Conservation (phyloP, 2,329 filamentous ascomycete genomes). For the Cladosporium sp. region DNA sequence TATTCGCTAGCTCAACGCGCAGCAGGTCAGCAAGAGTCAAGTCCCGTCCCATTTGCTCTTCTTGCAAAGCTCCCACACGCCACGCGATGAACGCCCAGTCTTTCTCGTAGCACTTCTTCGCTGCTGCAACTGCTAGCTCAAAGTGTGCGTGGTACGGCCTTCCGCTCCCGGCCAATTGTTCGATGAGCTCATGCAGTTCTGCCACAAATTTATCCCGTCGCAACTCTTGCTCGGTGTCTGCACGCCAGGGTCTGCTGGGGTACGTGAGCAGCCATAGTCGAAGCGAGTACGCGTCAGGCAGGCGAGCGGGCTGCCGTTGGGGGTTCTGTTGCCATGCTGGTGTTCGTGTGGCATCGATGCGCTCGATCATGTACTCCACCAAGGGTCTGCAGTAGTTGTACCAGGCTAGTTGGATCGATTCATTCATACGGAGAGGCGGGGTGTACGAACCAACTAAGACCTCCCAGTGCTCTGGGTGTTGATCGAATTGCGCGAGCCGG, state of each 20-base stretch:
- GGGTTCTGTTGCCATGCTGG: constrained; percentile 24
- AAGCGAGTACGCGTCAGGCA: constrained; percentile 31
- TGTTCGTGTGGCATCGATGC: constrained; percentile 26
- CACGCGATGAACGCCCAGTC: constrained; percentile 8
- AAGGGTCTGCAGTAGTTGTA: constrained; percentile 23
- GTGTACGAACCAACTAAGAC: background rate
- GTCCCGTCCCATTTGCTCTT: background rate
- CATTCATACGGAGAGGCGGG: constrained; percentile 6
- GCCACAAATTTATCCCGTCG: background rate
- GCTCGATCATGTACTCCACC: constrained; percentile 22
- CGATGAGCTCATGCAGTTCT: background rate
- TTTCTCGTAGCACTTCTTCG: constrained; percentile 18
- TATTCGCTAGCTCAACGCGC: background rate
- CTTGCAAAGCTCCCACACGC: background rate
- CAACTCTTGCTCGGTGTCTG: background rate
- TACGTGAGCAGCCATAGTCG: constrained; percentile 36
- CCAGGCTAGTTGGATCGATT: constrained; percentile 10
- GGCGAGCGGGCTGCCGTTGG: constrained; percentile 22
- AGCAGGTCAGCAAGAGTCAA: constrained; percentile 3
- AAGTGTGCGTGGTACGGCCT: constrained; percentile 13
- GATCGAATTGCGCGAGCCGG: constrained; percentile 18
- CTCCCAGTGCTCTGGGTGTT: constrained; percentile 11
- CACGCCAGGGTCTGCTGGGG: constrained; percentile 19
- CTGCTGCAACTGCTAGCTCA: background rate
- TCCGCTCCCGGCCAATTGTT: background rate